Conservation (phyloP, 176 grass and related monocot species). For the Elaeis guineensis region DNA sequence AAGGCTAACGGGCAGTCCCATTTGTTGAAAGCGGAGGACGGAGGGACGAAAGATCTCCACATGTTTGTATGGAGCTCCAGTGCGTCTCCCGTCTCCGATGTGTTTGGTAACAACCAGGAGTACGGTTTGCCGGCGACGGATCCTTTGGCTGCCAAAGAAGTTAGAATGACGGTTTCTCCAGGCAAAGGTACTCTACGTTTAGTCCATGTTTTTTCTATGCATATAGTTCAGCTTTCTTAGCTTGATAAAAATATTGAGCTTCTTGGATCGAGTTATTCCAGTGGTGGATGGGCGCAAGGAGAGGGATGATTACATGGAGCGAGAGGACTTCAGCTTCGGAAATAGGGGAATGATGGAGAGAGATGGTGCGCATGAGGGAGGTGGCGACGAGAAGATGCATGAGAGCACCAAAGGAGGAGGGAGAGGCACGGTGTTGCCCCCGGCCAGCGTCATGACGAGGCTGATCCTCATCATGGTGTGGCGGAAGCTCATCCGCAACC, state of each 20-base stretch:
- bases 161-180: not conserved
- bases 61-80: too few species aligned
- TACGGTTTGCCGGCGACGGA: conserved; percentile 2
- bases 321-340: conserved; percentile 9
- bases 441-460: conserved; percentile 13
- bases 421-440: conserved; percentile 1
- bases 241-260: too few species aligned
- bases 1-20: conserved; percentile 7
- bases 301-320: not conserved
- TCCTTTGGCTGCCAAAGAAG: conserved; percentile 6
- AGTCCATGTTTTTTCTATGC: too few species aligned
- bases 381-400: too few species aligned
- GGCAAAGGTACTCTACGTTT: not conserved
- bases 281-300: conserved; percentile 12
- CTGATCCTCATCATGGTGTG: conserved; percentile 17
- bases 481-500: conserved; percentile 18
- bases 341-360: not conserved
- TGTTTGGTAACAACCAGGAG: conserved; percentile 1
- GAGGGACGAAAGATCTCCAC: not conserved
- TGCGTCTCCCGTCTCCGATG: too few species aligned
- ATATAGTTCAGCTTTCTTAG: too few species aligned
- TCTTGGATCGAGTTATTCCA: not conserved
- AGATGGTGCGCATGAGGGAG: too few species aligned
- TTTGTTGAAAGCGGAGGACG: conserved; percentile 3
- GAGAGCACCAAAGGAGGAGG: conserved; percentile 8